A percentile compares a stretch with the other conserved stretches of the same genome.
phyloP scores from a whole-genome alignment of 140 eudicot genomes.

The Ambrosia hybrid region DNA sequence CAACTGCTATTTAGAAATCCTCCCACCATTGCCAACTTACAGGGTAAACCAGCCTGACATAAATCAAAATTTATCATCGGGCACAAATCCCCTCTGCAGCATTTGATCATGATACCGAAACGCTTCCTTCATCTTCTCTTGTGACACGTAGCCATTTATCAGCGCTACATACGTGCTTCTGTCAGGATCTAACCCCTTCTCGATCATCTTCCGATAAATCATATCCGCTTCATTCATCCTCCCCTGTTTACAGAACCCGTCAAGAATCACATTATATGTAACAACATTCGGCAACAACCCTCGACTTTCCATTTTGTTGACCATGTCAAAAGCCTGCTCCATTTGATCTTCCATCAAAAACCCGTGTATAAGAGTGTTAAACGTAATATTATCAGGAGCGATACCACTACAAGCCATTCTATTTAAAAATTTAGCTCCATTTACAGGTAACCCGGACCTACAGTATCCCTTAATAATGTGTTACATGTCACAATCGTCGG shows the following conservation, averaged over 20 bases:
- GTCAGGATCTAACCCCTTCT: constrained; percentile 60
- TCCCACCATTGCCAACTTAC: background rate
- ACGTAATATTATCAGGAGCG: constrained; percentile 60
- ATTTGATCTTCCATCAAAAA: constrained; percentile 54
- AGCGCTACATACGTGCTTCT: constrained; percentile 58
- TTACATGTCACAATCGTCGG: constrained; percentile 75
- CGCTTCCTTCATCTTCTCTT: constrained; percentile 71
- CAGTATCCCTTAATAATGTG: constrained; percentile 76
- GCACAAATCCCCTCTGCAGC: constrained; percentile 71
- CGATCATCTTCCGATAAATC: constrained; percentile 56
- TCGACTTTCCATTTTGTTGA: constrained; percentile 58
- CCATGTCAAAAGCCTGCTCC: constrained; percentile 57
- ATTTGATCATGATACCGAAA: constrained; percentile 76
- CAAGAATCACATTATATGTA: constrained; percentile 69
- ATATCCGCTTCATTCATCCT: constrained; percentile 62
- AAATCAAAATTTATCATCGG: constrained; percentile 69
- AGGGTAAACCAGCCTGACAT: background rate
- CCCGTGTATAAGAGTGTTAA: constrained; percentile 71
- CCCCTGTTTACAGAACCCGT: constrained; percentile 66
- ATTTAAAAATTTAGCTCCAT: constrained; percentile 45
- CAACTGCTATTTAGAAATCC: background rate
- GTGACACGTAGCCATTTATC: constrained; percentile 79
- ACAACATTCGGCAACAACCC: constrained; percentile 60
- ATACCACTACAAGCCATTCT: constrained; percentile 42
- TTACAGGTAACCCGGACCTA: constrained; percentile 43